Conservation (phyloP, 2,329 filamentous ascomycete species). For the Emergomyces orientalis region DNA sequence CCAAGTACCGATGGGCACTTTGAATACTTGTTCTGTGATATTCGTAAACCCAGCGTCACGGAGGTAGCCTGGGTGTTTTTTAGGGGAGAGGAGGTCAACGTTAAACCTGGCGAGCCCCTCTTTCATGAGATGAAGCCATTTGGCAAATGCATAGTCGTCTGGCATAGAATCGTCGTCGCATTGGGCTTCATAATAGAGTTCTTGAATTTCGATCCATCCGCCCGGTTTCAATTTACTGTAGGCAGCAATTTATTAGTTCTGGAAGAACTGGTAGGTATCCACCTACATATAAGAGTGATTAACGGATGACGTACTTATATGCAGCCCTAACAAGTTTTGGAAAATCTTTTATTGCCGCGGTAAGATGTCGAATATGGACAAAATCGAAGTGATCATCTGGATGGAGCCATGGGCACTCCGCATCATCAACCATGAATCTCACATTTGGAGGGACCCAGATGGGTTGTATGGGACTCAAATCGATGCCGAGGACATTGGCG, state of each 20-base stretch:
- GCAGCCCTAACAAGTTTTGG: slow-evolving; percentile 15
- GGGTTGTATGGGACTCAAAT: slow-evolving; percentile 39
- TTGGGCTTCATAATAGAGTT: slow-evolving; percentile 17
- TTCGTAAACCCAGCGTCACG: slow-evolving; percentile 36
- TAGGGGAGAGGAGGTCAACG: slow-evolving; percentile 20
- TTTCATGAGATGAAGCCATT: slow-evolving; percentile 14
- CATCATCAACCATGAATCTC: slow-evolving; percentile 16
- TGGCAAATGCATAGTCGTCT: slow-evolving; percentile 15
- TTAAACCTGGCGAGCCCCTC: slow-evolving; percentile 17
- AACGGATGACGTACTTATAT: slow-evolving; percentile 15
- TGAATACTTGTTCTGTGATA: slow-evolving; percentile 33
- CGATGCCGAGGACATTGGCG: slow-evolving; percentile 35
- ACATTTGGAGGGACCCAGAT: slow-evolving; percentile 23
- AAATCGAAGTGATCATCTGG: slow-evolving; percentile 33
- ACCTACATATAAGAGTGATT: too few relatives aligned
- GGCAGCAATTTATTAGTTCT: neutral
- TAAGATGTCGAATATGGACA: slow-evolving; percentile 11
- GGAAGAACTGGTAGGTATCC: neutral
- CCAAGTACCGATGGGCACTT: slow-evolving; percentile 38
- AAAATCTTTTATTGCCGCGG: neutral
- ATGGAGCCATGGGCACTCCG: slow-evolving; percentile 42
- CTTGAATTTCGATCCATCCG: slow-evolving; percentile 26
- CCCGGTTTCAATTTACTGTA: slow-evolving; percentile 23
- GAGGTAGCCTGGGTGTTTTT: slow-evolving; percentile 22
- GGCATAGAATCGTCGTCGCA: slow-evolving; percentile 17